Base-by-base conservation (phyloP, 2,329 filamentous ascomycete genomes). In the Clonostachys rosea region DNA sequence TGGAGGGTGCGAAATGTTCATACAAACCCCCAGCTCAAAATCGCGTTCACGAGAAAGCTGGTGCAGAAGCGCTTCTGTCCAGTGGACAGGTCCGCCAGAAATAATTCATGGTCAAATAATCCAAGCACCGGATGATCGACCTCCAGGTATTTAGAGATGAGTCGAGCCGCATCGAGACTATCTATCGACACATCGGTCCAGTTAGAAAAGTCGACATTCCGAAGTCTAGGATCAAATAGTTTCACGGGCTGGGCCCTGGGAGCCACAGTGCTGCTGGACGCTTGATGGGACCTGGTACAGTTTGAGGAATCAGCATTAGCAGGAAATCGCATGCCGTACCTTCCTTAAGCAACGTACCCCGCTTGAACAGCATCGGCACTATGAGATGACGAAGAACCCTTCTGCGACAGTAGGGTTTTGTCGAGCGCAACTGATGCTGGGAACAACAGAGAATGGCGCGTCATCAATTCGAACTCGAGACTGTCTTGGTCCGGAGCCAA, bases 51-150 rank as follows among this genome's bases (percentile, higher is more conserved):
- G 1, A 70, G 49, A 10, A 70, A 58, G 1, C 53, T 50, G 3
- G 64, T 67, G 40, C 66, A 70, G 43, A 60, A 60, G 0, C 52
- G 49, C 4, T 45, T 41, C 13, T 48, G 46, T 5, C 53, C 46
- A 13, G 48, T 44, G 4, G 64, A 48, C 3, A 70, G 51, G 45
- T 69, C 60, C 10, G 53, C 43, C 13, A 70, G 48, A 40, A 71
- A 67, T 1, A 67, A 49, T 6, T 59, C 43, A 2, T 63, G 50
- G 24, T 67, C 56, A 40, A 71, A 71, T 1, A 64, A 50, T 3
- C 64, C 66, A 2, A 71, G 50, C 2, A 70, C 52, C 3, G 65
- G 63, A 44, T 70, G 63, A 30, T 71, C 66, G 7, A 62, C 64
- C 39, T 57, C 52, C 3, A 68, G 50, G 41, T 69, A 70, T 2